Percentiles rank a stretch among this genome's conserved stretches.
Evolutionary conservation across 441 rosid species (phyloP).

Genomic region (California macrophylla): DNA sequence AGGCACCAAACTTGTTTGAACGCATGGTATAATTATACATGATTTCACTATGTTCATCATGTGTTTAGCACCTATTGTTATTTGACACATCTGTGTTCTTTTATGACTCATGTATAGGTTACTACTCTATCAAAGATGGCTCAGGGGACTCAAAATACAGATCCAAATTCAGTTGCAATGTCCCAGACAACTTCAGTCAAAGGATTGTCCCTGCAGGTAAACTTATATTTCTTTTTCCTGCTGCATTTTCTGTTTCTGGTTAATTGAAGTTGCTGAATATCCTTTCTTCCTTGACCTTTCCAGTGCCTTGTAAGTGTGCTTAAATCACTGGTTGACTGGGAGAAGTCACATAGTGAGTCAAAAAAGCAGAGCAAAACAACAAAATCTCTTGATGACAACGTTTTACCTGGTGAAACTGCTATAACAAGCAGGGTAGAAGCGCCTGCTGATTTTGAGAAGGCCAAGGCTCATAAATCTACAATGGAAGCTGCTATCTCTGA

Average conservation of each 20-base stretch:
- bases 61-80: constrained; percentile 5
- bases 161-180: constrained; percentile 67
- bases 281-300: constrained; percentile 23
- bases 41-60: constrained; percentile 13
- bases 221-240: constrained; percentile 8
- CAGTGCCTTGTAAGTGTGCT: constrained; percentile 92
- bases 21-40: constrained; percentile 57
- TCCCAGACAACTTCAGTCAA: constrained; percentile 67
- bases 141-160: constrained; percentile 84
- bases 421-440: constrained; percentile 43
- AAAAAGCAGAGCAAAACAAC: constrained; percentile 32
- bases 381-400: constrained; percentile 33
- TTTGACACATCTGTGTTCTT: constrained; percentile 16
- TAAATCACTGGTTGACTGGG: constrained; percentile 96
- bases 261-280: constrained; percentile 18
- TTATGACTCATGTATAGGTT: constrained; percentile 46
- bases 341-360: constrained; percentile 54
- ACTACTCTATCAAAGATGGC: constrained; percentile 80
- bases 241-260: constrained; percentile 14
- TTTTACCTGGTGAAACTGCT: constrained; percentile 34
- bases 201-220: constrained; percentile 93
- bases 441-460: constrained; percentile 66
- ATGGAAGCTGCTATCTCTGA: constrained; percentile 87
- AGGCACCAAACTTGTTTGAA: constrained; percentile 98
- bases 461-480: constrained; percentile 97